A percentile compares a stretch with the other conserved stretches of the same genome.
Evolutionary conservation across 768 basidiomycete genomes (phyloP).

Genomic region (Hypholoma sublateritium): DNA sequence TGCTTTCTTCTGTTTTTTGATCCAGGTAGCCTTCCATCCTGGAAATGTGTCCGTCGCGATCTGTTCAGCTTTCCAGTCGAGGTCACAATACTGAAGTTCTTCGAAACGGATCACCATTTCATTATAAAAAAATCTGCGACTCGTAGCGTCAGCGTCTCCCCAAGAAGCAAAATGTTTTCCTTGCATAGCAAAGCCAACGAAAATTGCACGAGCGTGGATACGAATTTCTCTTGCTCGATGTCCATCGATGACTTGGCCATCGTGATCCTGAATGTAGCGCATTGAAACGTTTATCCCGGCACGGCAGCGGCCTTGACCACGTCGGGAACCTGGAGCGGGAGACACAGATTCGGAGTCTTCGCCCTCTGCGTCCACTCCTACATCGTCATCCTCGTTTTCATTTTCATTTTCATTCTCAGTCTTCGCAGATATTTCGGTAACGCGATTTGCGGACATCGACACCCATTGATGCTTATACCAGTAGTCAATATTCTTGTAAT

Average conservation of each 20-base stretch:
- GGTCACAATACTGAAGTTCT: neutral
- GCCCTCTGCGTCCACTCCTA: neutral
- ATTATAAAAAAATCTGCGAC: slow-evolving; percentile 1
- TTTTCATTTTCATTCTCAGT: neutral
- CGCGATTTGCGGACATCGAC: neutral
- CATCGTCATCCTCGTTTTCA: neutral
- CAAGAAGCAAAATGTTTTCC: slow-evolving; percentile 5
- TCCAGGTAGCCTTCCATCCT: slow-evolving; percentile 9
- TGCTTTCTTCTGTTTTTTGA: slow-evolving; percentile 4
- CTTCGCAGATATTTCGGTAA: neutral
- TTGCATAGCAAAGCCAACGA: slow-evolving; percentile 3
- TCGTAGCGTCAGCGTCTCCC: slow-evolving; percentile 10
- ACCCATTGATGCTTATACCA: slow-evolving; percentile 6
- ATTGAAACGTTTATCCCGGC: slow-evolving; percentile 11
- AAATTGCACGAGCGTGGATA: neutral
- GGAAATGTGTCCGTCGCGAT: slow-evolving; percentile 10
- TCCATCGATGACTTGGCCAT: slow-evolving; percentile 6
- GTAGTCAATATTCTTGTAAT: neutral
- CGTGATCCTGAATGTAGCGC: slow-evolving; percentile 3
- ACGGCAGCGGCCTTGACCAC: slow-evolving; percentile 4
- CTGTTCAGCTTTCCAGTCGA: slow-evolving; percentile 11
- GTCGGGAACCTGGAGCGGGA: slow-evolving; percentile 1
- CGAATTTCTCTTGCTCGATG: neutral
- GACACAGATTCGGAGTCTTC: neutral
- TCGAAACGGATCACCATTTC: slow-evolving; percentile 8